These are phyloP conservation scores for Clonostachys chloroleuca DNA, from an alignment of 2,329 filamentous ascomycete species.

Conservation along the genomic window DNA sequence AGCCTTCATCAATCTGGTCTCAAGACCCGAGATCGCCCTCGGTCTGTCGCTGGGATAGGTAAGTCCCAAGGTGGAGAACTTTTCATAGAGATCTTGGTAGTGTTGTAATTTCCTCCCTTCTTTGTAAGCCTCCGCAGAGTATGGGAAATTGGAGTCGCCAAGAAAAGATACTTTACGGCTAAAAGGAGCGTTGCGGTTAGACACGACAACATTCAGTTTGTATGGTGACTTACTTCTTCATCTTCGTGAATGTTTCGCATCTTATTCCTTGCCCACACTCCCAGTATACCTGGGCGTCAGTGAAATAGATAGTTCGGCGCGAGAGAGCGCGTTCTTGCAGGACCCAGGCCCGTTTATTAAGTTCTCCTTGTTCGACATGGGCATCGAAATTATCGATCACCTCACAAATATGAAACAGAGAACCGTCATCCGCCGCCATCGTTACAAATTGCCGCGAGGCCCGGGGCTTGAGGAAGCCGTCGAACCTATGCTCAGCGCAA, in stretches of 20 bases:
- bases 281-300: slow-evolving; percentile 7
- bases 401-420: slow-evolving; percentile 2
- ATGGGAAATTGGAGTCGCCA: slow-evolving; percentile 18
- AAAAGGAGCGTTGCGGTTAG: not conserved
- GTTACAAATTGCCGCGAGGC: not conserved
- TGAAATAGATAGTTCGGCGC: slow-evolving; percentile 28
- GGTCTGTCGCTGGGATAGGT: not conserved
- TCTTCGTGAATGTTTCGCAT: not conserved
- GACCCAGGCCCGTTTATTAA: slow-evolving; percentile 31
- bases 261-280: not conserved
- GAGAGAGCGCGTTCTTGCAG: slow-evolving; percentile 29
- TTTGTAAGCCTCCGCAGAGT: slow-evolving; percentile 10
- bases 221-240: not conserved
- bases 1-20: not conserved
- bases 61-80: not conserved
- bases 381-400: slow-evolving; percentile 23
- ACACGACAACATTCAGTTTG: not conserved
- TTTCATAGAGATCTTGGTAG: not conserved
- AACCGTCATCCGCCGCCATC: not conserved
- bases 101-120: not conserved
- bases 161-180: slow-evolving; percentile 16
- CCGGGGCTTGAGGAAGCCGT: slow-evolving; percentile 7
- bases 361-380: slow-evolving; percentile 18
- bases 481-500: not conserved
- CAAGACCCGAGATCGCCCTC: not conserved